Evolutionary conservation across 2,329 filamentous ascomycete genomes (phyloP).

Genomic region (Aureobasidium sp.): DNA sequence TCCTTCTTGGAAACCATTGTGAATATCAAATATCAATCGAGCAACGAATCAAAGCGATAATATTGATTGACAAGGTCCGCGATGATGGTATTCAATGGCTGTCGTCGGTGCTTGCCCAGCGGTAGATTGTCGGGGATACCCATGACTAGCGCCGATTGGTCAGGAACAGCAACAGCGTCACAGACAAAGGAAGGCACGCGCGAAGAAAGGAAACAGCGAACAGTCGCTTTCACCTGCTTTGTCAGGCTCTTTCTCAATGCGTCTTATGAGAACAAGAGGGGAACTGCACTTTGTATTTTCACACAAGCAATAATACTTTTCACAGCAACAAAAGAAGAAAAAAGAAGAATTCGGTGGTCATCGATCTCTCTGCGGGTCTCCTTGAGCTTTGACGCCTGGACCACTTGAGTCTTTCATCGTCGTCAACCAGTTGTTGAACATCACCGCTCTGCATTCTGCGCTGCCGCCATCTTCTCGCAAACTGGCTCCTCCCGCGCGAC

Average conservation of each 20-base stretch:
- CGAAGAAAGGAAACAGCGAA: not conserved
- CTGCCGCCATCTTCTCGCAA: not conserved
- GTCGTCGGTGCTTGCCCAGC: not conserved
- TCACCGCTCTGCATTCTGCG: constrained; percentile 7
- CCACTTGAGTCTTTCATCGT: constrained; percentile 9
- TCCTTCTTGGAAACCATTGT: constrained; percentile 63
- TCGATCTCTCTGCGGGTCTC: not conserved
- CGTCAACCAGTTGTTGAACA: constrained; percentile 9
- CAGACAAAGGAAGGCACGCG: not conserved
- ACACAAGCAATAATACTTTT: not conserved
- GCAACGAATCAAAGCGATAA: not conserved
- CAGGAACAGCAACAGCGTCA: not conserved
- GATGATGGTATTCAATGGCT: constrained; percentile 14
- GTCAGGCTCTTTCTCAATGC: not conserved
- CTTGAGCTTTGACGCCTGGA: constrained; percentile 7
- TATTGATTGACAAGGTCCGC: not conserved
- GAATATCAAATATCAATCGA: not conserved
- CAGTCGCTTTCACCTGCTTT: not conserved
- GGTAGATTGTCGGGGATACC: constrained; percentile 1
- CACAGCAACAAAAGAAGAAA: not conserved
- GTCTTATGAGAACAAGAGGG: not conserved
- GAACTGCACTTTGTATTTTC: not conserved
- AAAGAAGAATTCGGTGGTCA: not conserved
- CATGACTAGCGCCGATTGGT: constrained; percentile 3
- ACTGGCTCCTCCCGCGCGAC: not conserved